Evolutionary conservation across 1,284 basidiomycete species (phyloP).

Genomic region (Waitea zeae): DNA sequence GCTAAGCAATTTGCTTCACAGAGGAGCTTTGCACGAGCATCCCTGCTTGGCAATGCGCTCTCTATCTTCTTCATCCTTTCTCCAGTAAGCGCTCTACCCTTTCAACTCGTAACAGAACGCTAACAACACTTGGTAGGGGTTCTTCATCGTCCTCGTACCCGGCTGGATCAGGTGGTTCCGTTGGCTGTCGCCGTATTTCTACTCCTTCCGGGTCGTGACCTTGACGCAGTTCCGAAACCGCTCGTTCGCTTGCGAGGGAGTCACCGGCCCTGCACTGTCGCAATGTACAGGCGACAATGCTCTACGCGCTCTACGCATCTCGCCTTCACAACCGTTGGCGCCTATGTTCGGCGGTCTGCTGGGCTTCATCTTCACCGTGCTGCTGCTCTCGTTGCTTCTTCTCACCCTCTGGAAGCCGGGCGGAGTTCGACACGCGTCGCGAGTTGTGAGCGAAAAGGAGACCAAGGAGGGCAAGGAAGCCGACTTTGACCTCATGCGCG

Average conservation of each 20-base stretch:
- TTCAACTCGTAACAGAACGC: no score
- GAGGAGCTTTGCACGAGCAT: conserved; percentile 2
- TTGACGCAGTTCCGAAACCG: conserved; percentile 2
- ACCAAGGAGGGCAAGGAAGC: not conserved
- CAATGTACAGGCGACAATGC: conserved; percentile 3
- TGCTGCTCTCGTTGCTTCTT: not conserved
- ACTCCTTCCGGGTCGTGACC: conserved; percentile 1
- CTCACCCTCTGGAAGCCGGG: conserved; percentile 3
- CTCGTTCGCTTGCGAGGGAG: conserved; percentile 1
- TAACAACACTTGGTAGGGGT: not conserved
- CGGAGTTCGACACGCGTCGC: conserved; percentile 1
- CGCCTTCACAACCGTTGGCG: not conserved
- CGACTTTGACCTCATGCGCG: not conserved
- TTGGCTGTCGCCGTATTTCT: conserved; percentile 4
- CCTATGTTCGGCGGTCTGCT: not conserved
- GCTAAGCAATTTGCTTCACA: not conserved
- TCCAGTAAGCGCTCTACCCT: no score
- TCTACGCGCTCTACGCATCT: conserved; percentile 1
- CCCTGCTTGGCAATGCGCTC: conserved; percentile 3
- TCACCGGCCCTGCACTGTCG: not conserved
- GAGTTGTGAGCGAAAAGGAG: not conserved
- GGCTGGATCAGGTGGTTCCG: conserved; percentile 3
- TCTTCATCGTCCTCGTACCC: conserved; percentile 2
- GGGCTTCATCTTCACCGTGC: conserved; percentile 3
- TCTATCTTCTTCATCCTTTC: conserved; percentile 3